Evolutionary conservation across 2,329 filamentous ascomycete species (phyloP).

Genomic region (Diaporthe aspalathi): DNA sequence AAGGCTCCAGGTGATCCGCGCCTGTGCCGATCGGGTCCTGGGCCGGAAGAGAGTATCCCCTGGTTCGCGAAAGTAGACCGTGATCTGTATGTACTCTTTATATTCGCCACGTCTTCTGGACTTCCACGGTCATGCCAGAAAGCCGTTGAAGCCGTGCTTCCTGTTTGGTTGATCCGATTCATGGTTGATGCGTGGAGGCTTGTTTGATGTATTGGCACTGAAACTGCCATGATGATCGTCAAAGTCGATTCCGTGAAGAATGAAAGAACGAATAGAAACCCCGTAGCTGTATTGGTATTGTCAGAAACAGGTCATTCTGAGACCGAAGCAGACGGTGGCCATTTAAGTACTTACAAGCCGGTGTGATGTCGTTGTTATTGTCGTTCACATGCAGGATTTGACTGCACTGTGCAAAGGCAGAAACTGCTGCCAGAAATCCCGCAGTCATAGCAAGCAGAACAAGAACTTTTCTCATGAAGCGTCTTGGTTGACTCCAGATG

Average conservation of each 20-base stretch:
- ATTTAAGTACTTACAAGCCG: neutral
- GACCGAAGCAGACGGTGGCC: neutral
- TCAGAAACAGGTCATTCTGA: neutral
- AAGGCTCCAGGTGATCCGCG: neutral
- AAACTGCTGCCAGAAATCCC: neutral
- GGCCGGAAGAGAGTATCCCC: no score
- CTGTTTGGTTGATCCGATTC: neutral
- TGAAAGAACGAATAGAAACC: neutral
- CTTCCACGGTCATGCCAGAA: constrained; percentile 7
- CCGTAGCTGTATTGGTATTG: neutral
- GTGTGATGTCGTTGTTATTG: neutral
- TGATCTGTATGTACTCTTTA: neutral
- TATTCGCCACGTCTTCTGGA: neutral
- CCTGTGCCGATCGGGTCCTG: neutral
- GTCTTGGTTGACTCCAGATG: neutral
- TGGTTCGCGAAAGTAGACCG: neutral
- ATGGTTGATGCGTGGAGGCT: neutral
- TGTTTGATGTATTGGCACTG: neutral
- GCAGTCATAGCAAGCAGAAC: neutral
- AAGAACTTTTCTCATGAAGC: neutral
- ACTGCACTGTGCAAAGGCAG: constrained; percentile 11
- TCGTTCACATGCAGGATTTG: neutral
- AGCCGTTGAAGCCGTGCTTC: neutral
- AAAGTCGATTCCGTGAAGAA: neutral
- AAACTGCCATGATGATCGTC: neutral